Evolutionary conservation across 2,329 filamentous ascomycete genomes (phyloP).

Genomic region (Sporothrix variecibatus): DNA sequence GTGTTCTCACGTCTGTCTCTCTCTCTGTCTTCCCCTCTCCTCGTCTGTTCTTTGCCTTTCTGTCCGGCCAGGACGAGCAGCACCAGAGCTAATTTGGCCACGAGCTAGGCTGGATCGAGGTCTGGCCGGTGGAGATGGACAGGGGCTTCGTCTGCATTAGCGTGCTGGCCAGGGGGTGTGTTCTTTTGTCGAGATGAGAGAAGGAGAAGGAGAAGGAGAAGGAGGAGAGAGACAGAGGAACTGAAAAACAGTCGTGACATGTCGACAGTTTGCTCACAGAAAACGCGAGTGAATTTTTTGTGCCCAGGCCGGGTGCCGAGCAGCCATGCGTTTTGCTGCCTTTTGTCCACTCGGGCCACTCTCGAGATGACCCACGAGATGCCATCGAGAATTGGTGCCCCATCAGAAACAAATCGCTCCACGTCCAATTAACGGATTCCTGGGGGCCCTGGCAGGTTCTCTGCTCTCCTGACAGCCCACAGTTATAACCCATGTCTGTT

Average conservation of each 20-base stretch:
- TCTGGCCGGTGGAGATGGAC: constrained; percentile 4
- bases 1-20: too few relatives aligned
- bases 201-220: neutral
- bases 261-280: neutral
- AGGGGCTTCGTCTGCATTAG: constrained; percentile 7
- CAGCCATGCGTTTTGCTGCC: neutral
- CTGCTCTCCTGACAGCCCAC: neutral
- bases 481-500: neutral
- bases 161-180: constrained; percentile 9
- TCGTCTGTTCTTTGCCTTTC: neutral
- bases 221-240: neutral
- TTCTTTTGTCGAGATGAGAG: neutral
- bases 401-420: neutral
- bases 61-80: neutral
- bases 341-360: neutral
- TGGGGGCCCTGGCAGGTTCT: neutral
- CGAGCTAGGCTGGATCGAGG: constrained; percentile 17
- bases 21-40: neutral
- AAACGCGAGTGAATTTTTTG: neutral
- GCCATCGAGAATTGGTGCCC: neutral
- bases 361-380: neutral
- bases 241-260: neutral
- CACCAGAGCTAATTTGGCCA: neutral
- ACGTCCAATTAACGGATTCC: neutral
- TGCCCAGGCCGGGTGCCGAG: neutral